These are phyloP conservation scores for Byssothecium circinans DNA, from an alignment of 2,329 filamentous ascomycete species.

Conservation along the genomic window DNA sequence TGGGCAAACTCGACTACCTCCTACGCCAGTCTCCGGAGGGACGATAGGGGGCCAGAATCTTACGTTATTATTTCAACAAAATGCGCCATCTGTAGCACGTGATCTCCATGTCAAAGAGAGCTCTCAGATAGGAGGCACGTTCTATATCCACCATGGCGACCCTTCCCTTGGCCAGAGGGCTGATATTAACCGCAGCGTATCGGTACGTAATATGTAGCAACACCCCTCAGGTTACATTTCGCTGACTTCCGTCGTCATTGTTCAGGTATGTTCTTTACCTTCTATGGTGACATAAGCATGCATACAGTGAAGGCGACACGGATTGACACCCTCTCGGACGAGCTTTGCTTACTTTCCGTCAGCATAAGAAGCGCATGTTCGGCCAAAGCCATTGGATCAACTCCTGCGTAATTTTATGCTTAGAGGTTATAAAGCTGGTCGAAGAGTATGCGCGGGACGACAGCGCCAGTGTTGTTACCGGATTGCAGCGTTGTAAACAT, in stretches of 20 bases:
- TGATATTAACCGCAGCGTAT: conserved; percentile 47
- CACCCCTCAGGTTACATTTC: no score
- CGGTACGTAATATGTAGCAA: no score
- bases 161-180: conserved; percentile 33
- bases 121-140: conserved; percentile 45
- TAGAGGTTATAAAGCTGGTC: conserved; percentile 50
- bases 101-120: no score
- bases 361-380: conserved; percentile 59
- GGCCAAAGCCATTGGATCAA: conserved; percentile 63
- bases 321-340: no score
- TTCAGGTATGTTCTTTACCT: no score
- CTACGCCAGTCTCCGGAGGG: not conserved
- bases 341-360: no score
- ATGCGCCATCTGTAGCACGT: no score
- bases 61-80: no score
- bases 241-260: no score
- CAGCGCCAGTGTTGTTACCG: conserved; percentile 37
- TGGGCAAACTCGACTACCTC: conserved; percentile 33
- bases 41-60: no score
- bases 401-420: conserved; percentile 46
- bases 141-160: conserved; percentile 49
- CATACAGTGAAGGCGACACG: no score
- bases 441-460: conserved; percentile 43
- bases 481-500: conserved; percentile 56
- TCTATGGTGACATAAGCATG: no score